Base-by-base conservation (phyloP, 1,284 basidiomycete genomes). In the Ganoderma leucocontextum region DNA sequence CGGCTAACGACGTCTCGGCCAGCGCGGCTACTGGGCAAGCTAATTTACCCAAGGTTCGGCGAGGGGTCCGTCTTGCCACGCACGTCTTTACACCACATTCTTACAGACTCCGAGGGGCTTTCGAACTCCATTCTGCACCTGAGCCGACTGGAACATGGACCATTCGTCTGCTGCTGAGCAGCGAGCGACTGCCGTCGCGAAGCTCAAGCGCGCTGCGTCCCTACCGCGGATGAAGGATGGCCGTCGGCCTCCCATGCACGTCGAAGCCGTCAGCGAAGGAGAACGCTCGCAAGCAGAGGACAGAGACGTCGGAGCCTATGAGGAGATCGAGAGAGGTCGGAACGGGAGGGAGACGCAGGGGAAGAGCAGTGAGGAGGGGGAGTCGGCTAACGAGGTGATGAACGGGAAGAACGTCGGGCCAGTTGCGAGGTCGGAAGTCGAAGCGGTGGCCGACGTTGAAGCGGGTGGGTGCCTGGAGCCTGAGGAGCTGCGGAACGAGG, bases 201-300 rank as follows among this genome's bases (percentile, higher is more conserved):
- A 91, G 82, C 88, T 97, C 72, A 95, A 94, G 81, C 89, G 95
- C 74, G 95, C 95, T 47, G 94, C 95, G 60, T 96, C 95, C 25
- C 82, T 96, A 36, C 95, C 95, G 44, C 87, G 95, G 65, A 93
- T 93, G 87, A 94, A 95, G 78, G 92, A 95, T 78, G 95, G 94
- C 1, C 83, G 94, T 62, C 85, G 95, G 60, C 93, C 93, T 1
- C 91, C 91, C 58, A 93, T 94, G 91, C 92, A 92, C 74, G 85
- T 87, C 72, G 91, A 93, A 73, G 90, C 88, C 25, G 86, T 92
- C 62, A 92, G 91, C 75, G 92, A 94, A 76, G 91, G 92, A 15
- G 92, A 94, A 78, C 87, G 86, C 75, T 82, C 82, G 49, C 82
- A 82, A 44, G 80, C 74, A 39, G 79, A 75, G 49, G 77, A 75